phyloP scores from a whole-genome alignment of 2,329 filamentous ascomycete species.

The Talaromyces sp. region DNA sequence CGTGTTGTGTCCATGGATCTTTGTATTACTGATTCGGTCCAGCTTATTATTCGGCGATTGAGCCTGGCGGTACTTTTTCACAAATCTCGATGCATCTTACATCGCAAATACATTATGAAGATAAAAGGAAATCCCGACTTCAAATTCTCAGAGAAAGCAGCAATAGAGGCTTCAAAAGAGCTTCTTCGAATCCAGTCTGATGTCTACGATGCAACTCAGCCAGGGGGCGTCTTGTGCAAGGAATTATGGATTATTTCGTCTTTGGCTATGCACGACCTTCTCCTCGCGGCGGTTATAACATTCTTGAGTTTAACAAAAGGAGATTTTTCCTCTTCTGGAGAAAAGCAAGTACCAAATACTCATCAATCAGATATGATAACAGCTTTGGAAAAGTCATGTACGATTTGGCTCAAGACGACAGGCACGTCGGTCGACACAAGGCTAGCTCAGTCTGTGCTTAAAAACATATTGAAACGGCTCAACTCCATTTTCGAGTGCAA shows the following conservation, averaged over 20 bases:
- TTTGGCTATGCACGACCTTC: slow-evolving; percentile 9
- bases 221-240: slow-evolving; percentile 4
- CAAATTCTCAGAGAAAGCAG: slow-evolving; percentile 1
- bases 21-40: slow-evolving; percentile 5
- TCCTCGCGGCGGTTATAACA: slow-evolving; percentile 8
- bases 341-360: not conserved
- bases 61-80: slow-evolving; percentile 10
- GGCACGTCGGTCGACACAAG: slow-evolving; percentile 8
- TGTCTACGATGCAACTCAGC: slow-evolving; percentile 8
- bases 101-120: slow-evolving; percentile 10
- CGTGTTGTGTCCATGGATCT: slow-evolving; percentile 4
- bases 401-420: slow-evolving; percentile 8
- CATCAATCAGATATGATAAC: not conserved
- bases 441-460: not conserved
- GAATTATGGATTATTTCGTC: slow-evolving; percentile 10
- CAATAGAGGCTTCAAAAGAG: slow-evolving; percentile 10
- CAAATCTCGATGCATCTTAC: slow-evolving; percentile 14
- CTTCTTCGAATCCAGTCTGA: slow-evolving; percentile 9
- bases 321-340: not conserved
- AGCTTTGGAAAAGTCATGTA: slow-evolving; percentile 5
- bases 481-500: not conserved
- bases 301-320: not conserved
- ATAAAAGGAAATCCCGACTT: not conserved
- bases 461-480: slow-evolving; percentile 4
- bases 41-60: slow-evolving; percentile 7